Base-by-base conservation (phyloP, 371 early-diverging fungal genomes). In the Lichtheimia corymbifera region DNA sequence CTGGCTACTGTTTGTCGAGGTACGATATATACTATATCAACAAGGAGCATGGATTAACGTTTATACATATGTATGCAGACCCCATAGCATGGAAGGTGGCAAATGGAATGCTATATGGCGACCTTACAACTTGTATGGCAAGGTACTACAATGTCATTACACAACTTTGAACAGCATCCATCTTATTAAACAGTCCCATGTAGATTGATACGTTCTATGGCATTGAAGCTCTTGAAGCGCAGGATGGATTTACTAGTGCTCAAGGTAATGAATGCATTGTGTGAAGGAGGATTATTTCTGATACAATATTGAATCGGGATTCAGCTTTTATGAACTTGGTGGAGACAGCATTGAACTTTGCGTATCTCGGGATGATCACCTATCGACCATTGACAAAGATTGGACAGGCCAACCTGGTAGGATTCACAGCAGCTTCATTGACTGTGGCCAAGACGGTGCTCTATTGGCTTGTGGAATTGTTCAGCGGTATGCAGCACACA, bases 151-250 rank as follows among this genome's bases (percentile, higher is more conserved):
- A 57, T 6, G 1, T 30, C 17, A 24, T n/a, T n/a, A n/a, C 17
- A 0, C 17, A 35, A 18, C 27, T 43, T 30, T 35, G 25, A 7
- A 18, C 6, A 11, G 17, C 45, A 18, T 14, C 17, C 44, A 45
- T 40, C 24, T 17, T 30, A 50, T 22, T 45, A 18, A 28, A 7
- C 43, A 1, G 13, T 18, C 14, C 40, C 22, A 15, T 35, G 24
- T n/a, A 78, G 78, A 61, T 78, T 56, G 78, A 78, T 63, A 54
- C 65, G 35, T 67, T 73, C 45, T 75, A 75, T 59, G 75, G 78
- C 17, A 44, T 64, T 12, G 61, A 59, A 18, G 78, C 78, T 28
- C 59, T 58, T 20, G 45, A 65, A 20, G 59, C 47, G 2, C 50
- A 68, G 9, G 73, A 74, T 63, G 78, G 78, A n/a, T 78, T 73